Conservation (phyloP, 2,329 filamentous ascomycete species). For the Fusarium sp. region DNA sequence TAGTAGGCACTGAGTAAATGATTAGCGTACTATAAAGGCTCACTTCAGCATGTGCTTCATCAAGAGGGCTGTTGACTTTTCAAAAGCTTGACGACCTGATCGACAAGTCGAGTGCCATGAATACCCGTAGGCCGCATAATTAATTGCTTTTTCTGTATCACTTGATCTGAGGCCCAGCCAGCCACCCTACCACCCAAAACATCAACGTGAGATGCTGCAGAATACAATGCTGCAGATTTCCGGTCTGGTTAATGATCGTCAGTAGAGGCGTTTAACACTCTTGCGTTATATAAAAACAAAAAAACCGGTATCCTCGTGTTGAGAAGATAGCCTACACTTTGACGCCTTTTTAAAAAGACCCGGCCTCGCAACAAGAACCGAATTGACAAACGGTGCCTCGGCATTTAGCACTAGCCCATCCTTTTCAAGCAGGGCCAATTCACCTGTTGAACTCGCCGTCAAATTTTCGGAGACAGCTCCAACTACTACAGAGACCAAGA, state of each 20-base stretch:
- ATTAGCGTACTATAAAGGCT: not conserved
- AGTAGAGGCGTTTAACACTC: slow-evolving; percentile 12
- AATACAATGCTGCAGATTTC: not conserved
- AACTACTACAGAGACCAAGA: slow-evolving; percentile 8
- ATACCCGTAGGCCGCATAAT: not conserved
- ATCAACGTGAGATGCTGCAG: slow-evolving; percentile 5
- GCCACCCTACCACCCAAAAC: not conserved
- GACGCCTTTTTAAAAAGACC: slow-evolving; percentile 1
- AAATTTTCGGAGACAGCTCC: not conserved
- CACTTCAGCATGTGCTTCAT: not conserved
- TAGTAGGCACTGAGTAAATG: not conserved
- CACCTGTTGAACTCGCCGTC: slow-evolving; percentile 1
- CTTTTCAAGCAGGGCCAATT: not conserved
- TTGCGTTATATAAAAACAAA: not conserved
- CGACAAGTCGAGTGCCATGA: not conserved
- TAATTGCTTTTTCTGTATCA: slow-evolving; percentile 12
- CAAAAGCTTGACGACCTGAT: not conserved
- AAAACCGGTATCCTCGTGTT: not conserved
- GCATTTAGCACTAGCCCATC: not conserved
- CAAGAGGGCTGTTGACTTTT: not conserved
- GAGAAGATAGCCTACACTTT: not conserved
- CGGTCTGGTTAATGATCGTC: slow-evolving; percentile 9
- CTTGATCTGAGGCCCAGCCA: slow-evolving; percentile 8
- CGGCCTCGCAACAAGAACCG: not conserved
- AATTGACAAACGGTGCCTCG: not conserved